A percentile compares a stretch with the other conserved stretches of the same genome.
Evolutionary conservation across 2,329 filamentous ascomycete species (phyloP).

Genomic region (Monosporascus cannonballus): DNA sequence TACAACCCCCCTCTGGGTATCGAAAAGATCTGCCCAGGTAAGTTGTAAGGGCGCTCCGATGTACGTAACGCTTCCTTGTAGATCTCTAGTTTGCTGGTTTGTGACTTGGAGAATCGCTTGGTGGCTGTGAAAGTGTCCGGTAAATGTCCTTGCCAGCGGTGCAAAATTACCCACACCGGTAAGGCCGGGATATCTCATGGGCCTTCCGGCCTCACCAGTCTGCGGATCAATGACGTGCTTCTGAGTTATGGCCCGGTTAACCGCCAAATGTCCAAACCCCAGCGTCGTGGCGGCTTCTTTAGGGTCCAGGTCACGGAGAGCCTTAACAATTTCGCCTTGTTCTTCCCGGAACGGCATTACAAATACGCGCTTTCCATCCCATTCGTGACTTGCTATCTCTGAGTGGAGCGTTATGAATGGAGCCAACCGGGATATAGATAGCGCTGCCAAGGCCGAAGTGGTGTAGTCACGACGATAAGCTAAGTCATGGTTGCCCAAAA

Average conservation of each 20-base stretch:
- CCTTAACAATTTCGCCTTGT: slow-evolving; percentile 20
- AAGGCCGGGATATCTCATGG: slow-evolving; percentile 20
- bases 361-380: slow-evolving; percentile 25
- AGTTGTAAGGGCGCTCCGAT: slow-evolving; percentile 26
- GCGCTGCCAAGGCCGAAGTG: slow-evolving; percentile 25
- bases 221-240: slow-evolving; percentile 16
- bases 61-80: slow-evolving; percentile 24
- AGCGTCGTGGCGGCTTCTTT: slow-evolving; percentile 18
- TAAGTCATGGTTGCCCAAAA: slow-evolving; percentile 30
- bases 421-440: slow-evolving; percentile 17
- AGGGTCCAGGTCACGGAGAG: slow-evolving; percentile 15
- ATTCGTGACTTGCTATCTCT: slow-evolving; percentile 13
- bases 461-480: slow-evolving; percentile 24
- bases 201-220: slow-evolving; percentile 2
- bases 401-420: slow-evolving; percentile 21
- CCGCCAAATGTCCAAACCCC: slow-evolving; percentile 26
- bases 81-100: neutral
- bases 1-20: slow-evolving; percentile 22
- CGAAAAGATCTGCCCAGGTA: slow-evolving; percentile 26
- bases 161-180: slow-evolving; percentile 21
- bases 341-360: slow-evolving; percentile 28
- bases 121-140: slow-evolving; percentile 27
- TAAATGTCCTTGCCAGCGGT: slow-evolving; percentile 25
- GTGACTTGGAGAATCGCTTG: slow-evolving; percentile 23
- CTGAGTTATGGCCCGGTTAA: slow-evolving; percentile 27